Evolutionary conservation across 768 basidiomycete species (phyloP).

Genomic region (Stropharia rugosoannulata): DNA sequence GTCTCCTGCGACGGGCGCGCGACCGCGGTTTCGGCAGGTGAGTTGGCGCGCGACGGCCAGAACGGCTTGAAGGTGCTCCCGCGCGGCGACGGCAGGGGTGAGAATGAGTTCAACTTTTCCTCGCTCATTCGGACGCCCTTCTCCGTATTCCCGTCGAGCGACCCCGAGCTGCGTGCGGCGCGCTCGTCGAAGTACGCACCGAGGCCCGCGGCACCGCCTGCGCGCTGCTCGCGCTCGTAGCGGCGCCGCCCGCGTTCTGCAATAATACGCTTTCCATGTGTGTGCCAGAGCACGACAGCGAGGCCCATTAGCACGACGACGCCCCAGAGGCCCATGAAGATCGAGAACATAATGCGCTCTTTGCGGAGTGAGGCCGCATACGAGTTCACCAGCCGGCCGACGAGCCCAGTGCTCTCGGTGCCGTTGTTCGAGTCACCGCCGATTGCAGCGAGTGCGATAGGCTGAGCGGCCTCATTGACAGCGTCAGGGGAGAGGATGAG

Average conservation of each 20-base stretch:
- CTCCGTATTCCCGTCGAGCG: neutral
- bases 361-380: conserved; percentile 75
- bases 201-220: conserved; percentile 28
- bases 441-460: conserved; percentile 83
- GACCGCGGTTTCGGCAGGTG: conserved; percentile 7
- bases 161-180: neutral
- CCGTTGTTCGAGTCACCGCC: conserved; percentile 44
- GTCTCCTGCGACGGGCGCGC: neutral
- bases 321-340: conserved; percentile 85
- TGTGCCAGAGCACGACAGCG: conserved; percentile 68
- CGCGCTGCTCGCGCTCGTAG: conserved; percentile 53
- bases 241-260: conserved; percentile 46
- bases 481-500: conserved; percentile 74
- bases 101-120: conserved; percentile 34
- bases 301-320: conserved; percentile 82
- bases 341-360: conserved; percentile 79
- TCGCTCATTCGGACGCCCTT: neutral
- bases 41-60: conserved; percentile 24
- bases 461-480: conserved; percentile 73
- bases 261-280: conserved; percentile 49
- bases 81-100: conserved; percentile 46
- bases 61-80: conserved; percentile 34
- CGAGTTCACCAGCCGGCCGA: conserved; percentile 69
- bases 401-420: conserved; percentile 52
- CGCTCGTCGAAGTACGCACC: neutral